Percentiles rank a stretch among this genome's conserved stretches.
phyloP scores from a whole-genome alignment of 2,329 filamentous ascomycete species.

The Ophiostoma tasmaniense region DNA sequence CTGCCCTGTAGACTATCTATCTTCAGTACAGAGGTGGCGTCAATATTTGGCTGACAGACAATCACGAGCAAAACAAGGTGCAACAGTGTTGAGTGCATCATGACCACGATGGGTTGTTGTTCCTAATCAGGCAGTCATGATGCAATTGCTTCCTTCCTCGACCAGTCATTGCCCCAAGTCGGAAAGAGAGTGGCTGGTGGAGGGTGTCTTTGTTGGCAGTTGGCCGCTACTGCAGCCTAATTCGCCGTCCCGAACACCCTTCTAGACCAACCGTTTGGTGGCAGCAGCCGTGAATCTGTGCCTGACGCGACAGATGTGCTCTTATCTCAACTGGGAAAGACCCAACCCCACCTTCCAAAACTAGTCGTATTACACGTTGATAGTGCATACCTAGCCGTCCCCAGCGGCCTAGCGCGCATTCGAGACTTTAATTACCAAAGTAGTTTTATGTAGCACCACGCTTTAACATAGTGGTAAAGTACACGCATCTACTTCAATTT shows the following conservation, averaged over 20 bases:
- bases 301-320: background rate
- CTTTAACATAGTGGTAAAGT: background rate
- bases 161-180: background rate
- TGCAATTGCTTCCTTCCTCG: background rate
- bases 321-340: background rate
- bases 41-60: background rate
- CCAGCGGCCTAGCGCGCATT: constrained; percentile 11
- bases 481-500: background rate
- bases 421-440: constrained; percentile 9
- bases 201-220: constrained; percentile 5
- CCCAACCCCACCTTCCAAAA: background rate
- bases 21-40: no score
- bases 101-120: background rate
- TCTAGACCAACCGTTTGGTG: constrained; percentile 4
- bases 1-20: background rate
- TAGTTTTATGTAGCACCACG: background rate
- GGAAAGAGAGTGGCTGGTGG: constrained; percentile 11
- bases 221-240: constrained; percentile 1
- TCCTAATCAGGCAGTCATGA: background rate
- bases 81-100: no score
- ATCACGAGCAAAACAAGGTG: background rate
- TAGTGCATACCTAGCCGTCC: background rate
- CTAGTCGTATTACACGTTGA: background rate
- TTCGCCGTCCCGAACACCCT: background rate
- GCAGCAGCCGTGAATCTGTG: background rate